These are phyloP conservation scores for Dryadomyces quercus-mongolicae DNA, from an alignment of 2,329 filamentous ascomycete genomes.

Conservation along the genomic window DNA sequence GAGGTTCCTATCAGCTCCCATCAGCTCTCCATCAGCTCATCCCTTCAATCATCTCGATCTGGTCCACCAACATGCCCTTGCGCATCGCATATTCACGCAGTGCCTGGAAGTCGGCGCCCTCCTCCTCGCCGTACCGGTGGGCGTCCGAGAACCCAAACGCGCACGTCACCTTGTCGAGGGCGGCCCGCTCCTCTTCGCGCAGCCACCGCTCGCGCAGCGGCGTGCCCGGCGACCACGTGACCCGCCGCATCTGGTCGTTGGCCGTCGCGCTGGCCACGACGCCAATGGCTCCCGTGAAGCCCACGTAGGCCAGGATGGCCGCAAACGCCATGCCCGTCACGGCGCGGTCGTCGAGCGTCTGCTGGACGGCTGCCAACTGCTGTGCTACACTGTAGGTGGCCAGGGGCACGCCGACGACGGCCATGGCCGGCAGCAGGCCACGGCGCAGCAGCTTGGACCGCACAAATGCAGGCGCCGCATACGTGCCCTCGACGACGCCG, in stretches of 20 bases:
- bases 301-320: slow-evolving; percentile 72
- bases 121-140: slow-evolving; percentile 75
- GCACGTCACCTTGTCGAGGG: slow-evolving; percentile 72
- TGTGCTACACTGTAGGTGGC: slow-evolving; percentile 60
- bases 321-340: slow-evolving; percentile 71
- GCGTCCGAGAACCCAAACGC: slow-evolving; percentile 86
- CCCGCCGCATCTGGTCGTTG: slow-evolving; percentile 91
- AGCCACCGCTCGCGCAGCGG: slow-evolving; percentile 74
- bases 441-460: slow-evolving; percentile 56
- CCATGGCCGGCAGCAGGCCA: slow-evolving; percentile 45
- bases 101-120: slow-evolving; percentile 78
- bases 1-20: background rate
- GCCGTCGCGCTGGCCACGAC: slow-evolving; percentile 73
- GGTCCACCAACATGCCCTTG: slow-evolving; percentile 82
- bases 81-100: slow-evolving; percentile 72
- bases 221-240: slow-evolving; percentile 79
- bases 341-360: slow-evolving; percentile 61
- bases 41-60: slow-evolving; percentile 80
- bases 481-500: slow-evolving; percentile 59
- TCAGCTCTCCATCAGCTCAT: slow-evolving; percentile 39
- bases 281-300: slow-evolving; percentile 70
- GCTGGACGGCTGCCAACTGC: slow-evolving; percentile 53
- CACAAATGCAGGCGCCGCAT: slow-evolving; percentile 52
- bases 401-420: slow-evolving; percentile 46
- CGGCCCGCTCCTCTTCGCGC: slow-evolving; percentile 78